A percentile compares a stretch with the other conserved stretches of the same genome.
Conservation (phyloP, 805 yeast species). For the Candida maris region DNA sequence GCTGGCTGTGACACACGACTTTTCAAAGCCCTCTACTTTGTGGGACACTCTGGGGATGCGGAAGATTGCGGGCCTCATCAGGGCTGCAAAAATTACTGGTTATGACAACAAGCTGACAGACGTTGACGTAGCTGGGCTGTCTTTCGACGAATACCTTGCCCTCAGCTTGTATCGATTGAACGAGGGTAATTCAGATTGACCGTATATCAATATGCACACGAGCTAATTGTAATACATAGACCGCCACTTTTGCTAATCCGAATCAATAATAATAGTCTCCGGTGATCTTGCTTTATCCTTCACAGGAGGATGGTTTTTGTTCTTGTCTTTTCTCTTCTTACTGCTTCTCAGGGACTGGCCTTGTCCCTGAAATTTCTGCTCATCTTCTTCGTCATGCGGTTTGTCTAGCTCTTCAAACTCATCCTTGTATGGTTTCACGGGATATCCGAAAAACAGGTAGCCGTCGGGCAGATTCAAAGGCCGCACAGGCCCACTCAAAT, state of each 20-base stretch:
- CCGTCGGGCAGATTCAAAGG: conserved; percentile 76
- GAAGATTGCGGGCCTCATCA: conserved; percentile 43
- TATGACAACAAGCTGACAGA: conserved; percentile 5
- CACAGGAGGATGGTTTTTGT: conserved; percentile 46
- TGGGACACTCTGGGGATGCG: conserved; percentile 47
- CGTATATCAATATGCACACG: too few species aligned
- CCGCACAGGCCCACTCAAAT: conserved; percentile 61
- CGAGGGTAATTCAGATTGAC: background rate
- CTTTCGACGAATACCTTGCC: conserved; percentile 22
- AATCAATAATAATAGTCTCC: conserved; percentile 78
- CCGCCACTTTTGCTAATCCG: conserved; percentile 23
- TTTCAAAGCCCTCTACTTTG: conserved; percentile 35
- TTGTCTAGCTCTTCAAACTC: conserved; percentile 33
- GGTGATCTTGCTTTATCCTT: conserved; percentile 68
- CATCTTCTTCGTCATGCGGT: conserved; percentile 20
- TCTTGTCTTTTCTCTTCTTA: conserved; percentile 59
- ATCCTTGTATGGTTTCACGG: conserved; percentile 50
- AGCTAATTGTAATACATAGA: too few species aligned
- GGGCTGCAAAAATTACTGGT: conserved; percentile 26
- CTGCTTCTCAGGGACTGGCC: conserved; percentile 67
- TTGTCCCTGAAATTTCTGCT: conserved; percentile 49
- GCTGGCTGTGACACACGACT: conserved; percentile 41
- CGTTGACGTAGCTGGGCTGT: conserved; percentile 5
- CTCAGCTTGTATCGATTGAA: conserved; percentile 15
- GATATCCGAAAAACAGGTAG: conserved; percentile 91